Evolutionary conservation across 2,329 filamentous ascomycete genomes (phyloP).

Genomic region (Stachybotrys chartarum): DNA sequence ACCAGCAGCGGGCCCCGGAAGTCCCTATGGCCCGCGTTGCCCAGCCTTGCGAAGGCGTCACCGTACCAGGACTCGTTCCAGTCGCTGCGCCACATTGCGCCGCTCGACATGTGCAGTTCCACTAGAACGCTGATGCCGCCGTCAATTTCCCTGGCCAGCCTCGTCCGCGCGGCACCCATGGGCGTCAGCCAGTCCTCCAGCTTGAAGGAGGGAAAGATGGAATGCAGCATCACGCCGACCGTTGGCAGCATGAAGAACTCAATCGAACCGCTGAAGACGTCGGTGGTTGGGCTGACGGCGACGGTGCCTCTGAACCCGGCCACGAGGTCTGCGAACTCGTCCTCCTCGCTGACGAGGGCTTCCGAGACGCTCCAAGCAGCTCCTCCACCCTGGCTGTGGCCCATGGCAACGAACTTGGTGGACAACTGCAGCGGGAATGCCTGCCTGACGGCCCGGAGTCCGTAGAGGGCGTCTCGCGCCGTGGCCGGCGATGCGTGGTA

Average conservation of each 20-base stretch:
- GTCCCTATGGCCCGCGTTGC: conserved; percentile 15
- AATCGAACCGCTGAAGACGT: not conserved
- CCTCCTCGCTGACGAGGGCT: conserved; percentile 15
- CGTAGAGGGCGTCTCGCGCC: conserved; percentile 35
- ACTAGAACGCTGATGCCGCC: conserved; percentile 1
- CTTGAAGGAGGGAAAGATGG: conserved; percentile 7
- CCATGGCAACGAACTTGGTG: conserved; percentile 33
- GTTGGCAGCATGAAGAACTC: not conserved
- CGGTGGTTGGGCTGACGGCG: conserved; percentile 4
- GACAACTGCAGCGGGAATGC: conserved; percentile 27
- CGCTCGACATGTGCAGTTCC: not conserved
- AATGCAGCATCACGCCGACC: not conserved
- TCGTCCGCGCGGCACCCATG: conserved; percentile 3
- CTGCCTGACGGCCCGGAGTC: conserved; percentile 29
- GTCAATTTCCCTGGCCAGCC: conserved; percentile 4
- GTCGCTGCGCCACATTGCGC: not conserved
- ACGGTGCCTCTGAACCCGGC: conserved; percentile 8
- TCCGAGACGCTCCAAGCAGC: conserved; percentile 27
- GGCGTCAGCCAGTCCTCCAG: conserved; percentile 8
- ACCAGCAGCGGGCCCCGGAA: conserved; percentile 28
- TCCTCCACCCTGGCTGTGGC: conserved; percentile 38
- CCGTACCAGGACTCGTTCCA: conserved; percentile 4
- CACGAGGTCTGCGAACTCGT: not conserved
- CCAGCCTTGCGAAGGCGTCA: conserved; percentile 1
- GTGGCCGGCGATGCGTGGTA: conserved; percentile 28